These are phyloP conservation scores for Elaeis guineensis DNA, from an alignment of 176 grass and related monocot species.

Conservation along the genomic window DNA sequence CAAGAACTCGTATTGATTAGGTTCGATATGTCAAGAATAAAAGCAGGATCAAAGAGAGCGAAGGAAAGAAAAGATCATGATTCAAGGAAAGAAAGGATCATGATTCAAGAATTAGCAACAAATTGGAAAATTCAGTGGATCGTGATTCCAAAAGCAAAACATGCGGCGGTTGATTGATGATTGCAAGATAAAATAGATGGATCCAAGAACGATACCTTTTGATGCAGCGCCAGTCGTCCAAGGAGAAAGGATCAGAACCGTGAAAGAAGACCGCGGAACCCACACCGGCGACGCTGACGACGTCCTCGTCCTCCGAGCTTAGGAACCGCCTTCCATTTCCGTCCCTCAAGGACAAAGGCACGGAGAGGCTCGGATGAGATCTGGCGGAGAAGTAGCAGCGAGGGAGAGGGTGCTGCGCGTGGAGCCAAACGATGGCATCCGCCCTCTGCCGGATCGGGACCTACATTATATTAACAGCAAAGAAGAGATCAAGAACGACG, in stretches of 20 bases:
- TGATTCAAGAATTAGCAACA: neutral
- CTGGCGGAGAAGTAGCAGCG: conserved; percentile 78
- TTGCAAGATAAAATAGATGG: neutral
- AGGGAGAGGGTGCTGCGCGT: conserved; percentile 44
- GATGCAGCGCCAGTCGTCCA: conserved; percentile 65
- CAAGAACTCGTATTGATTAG: too few species aligned
- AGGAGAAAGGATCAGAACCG: conserved; percentile 45
- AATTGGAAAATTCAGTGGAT: neutral
- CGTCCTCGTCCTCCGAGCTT: neutral
- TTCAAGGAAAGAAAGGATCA: too few species aligned
- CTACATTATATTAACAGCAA: conserved; percentile 4
- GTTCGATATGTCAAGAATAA: too few species aligned
- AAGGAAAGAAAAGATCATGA: too few species aligned
- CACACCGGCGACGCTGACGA: conserved; percentile 65
- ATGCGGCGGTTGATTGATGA: too few species aligned
- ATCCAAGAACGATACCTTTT: conserved; percentile 36
- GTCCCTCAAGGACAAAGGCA: neutral
- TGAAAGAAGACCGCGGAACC: conserved; percentile 76
- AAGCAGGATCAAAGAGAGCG: too few species aligned
- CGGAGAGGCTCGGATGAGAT: conserved; percentile 15
- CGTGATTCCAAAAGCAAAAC: neutral
- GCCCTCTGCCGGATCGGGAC: conserved; percentile 65
- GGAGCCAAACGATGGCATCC: conserved; percentile 80
- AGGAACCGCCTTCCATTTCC: conserved; percentile 15
- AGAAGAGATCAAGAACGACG: neutral